phyloP scores from a whole-genome alignment of 2,329 filamentous ascomycete genomes.

The Fusarium dimerum region DNA sequence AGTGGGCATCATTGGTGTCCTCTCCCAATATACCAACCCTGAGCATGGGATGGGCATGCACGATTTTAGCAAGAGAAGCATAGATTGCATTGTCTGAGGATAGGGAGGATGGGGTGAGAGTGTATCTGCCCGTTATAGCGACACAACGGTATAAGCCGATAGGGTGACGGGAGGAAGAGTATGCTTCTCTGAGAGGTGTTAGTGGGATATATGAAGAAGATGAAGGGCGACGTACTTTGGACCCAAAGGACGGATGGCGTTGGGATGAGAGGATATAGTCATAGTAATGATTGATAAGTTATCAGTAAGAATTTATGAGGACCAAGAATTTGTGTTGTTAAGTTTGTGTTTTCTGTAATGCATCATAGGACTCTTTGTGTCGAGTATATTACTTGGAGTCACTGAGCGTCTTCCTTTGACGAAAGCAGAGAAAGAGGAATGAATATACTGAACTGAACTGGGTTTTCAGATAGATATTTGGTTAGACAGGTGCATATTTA shows the following conservation, averaged over 20 bases:
- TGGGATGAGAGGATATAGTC: conserved; percentile 1
- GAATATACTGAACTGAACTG: too few relatives aligned
- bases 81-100: conserved; percentile 29
- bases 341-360: too few relatives aligned
- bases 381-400: too few relatives aligned
- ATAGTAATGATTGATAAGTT: conserved; percentile 12
- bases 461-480: too few relatives aligned
- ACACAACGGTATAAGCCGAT: conserved; percentile 51
- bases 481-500: too few relatives aligned
- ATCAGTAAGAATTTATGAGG: not conserved
- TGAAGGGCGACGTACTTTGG: conserved; percentile 21
- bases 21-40: conserved; percentile 50
- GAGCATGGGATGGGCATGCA: conserved; percentile 48
- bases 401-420: too few relatives aligned
- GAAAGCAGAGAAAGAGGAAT: too few relatives aligned
- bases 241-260: conserved; percentile 28
- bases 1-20: conserved; percentile 44
- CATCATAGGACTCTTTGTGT: too few relatives aligned
- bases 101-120: conserved; percentile 6
- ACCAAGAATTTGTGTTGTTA: not conserved
- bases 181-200: conserved; percentile 42
- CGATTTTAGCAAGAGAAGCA: conserved; percentile 40
- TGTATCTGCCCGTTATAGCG: conserved; percentile 47
- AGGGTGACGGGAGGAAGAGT: conserved; percentile 46
- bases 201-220: not conserved